phyloP scores from a whole-genome alignment of 2,329 filamentous ascomycete species.

The Helicocarpus griseus region DNA sequence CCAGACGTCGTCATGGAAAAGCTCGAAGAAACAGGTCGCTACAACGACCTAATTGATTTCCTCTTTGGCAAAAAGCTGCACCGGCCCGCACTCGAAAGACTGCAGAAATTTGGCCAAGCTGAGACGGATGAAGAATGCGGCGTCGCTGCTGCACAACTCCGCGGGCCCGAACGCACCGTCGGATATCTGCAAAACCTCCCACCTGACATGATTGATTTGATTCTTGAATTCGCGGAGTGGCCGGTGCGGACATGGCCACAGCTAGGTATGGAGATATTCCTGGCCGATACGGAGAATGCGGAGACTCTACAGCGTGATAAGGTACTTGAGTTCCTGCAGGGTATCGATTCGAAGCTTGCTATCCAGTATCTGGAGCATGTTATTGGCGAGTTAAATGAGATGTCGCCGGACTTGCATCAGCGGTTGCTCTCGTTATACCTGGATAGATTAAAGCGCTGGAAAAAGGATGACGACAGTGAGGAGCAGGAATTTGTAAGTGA shows the following conservation, averaged over 20 bases:
- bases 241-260: constrained; percentile 62
- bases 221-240: constrained; percentile 88
- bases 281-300: constrained; percentile 88
- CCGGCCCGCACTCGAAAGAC: constrained; percentile 69
- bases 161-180: constrained; percentile 75
- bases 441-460: constrained; percentile 38
- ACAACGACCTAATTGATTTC: constrained; percentile 94
- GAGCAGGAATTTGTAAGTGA: constrained; percentile 28
- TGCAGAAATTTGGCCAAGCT: constrained; percentile 67
- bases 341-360: constrained; percentile 61
- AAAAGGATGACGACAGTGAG: constrained; percentile 28
- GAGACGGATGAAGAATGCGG: constrained; percentile 16
- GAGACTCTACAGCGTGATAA: constrained; percentile 72
- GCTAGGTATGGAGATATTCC: constrained; percentile 83
- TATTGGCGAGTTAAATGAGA: constrained; percentile 75
- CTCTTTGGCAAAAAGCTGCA: constrained; percentile 92
- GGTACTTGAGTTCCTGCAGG: constrained; percentile 64
- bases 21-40: constrained; percentile 75
- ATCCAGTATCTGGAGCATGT: constrained; percentile 83
- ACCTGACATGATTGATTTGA: constrained; percentile 78
- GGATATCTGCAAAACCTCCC: constrained; percentile 83
- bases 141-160: constrained; percentile 40
- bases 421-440: constrained; percentile 66
- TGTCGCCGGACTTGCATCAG: constrained; percentile 80
- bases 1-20: constrained; percentile 91